A percentile compares a stretch with the other conserved stretches of the same genome.
phyloP scores from a whole-genome alignment of 441 rosid genomes.

The Adansonia madagascariensis region DNA sequence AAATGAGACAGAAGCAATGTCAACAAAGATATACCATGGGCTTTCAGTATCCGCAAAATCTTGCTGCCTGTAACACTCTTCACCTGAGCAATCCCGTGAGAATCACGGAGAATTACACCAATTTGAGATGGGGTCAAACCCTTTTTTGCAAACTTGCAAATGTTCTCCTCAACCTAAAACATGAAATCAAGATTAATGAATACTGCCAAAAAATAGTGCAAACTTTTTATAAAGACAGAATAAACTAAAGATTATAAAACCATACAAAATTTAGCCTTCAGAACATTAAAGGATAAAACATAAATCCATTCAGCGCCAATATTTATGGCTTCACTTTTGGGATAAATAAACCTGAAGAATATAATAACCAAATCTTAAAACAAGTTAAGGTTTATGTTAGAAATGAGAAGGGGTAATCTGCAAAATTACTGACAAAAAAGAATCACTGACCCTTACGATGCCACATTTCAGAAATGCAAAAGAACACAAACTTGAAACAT shows the following conservation, averaged over 20 bases:
- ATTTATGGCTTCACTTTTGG: background rate
- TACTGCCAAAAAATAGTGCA: background rate
- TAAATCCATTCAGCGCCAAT: background rate
- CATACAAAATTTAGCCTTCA: background rate
- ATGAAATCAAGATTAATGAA: background rate
- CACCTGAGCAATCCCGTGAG: constrained; percentile 82
- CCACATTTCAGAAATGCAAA: background rate
- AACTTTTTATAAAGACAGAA: background rate
- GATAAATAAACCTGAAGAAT: background rate
- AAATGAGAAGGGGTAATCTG: background rate
- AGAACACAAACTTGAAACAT: background rate
- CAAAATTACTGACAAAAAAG: background rate
- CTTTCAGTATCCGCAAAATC: constrained; percentile 72
- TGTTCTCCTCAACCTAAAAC: constrained; percentile 67
- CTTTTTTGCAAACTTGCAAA: constrained; percentile 81
- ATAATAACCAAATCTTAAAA: background rate
- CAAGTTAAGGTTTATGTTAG: background rate
- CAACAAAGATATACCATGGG: constrained; percentile 43
- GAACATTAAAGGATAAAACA: background rate
- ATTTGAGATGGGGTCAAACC: constrained; percentile 81
- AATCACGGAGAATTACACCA: constrained; percentile 83
- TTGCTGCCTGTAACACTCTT: constrained; percentile 74
- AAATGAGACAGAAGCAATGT: background rate
- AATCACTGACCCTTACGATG: no score
- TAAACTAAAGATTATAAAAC: background rate